Evolutionary conservation across 768 basidiomycete genomes (phyloP).

Genomic region (Boletus eberwhitei): DNA sequence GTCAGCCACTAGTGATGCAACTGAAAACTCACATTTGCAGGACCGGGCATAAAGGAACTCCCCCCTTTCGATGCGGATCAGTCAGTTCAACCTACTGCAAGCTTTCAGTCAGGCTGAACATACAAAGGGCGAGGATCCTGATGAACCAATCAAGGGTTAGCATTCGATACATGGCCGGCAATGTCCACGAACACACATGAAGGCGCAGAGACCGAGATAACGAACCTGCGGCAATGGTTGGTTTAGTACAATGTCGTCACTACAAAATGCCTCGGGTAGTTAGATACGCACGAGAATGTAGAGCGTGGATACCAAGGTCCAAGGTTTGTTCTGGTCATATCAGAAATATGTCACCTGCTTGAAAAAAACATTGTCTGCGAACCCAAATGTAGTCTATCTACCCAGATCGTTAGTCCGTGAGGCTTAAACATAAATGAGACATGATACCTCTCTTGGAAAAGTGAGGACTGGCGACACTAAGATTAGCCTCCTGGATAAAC

Average conservation of each 20-base stretch:
- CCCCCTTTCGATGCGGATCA: background rate
- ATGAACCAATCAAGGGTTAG: background rate
- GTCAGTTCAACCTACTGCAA: background rate
- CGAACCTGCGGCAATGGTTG: background rate
- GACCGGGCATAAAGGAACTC: background rate
- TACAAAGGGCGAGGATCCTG: background rate
- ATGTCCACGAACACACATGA: background rate
- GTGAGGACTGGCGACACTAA: background rate
- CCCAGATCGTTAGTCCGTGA: background rate
- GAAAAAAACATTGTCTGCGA: background rate
- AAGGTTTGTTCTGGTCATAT: background rate
- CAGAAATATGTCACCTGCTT: background rate
- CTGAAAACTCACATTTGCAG: background rate
- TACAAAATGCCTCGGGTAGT: background rate
- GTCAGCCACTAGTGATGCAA: background rate
- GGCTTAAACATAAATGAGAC: background rate
- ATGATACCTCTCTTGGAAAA: conserved; percentile 1
- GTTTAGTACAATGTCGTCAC: background rate
- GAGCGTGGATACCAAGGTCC: background rate
- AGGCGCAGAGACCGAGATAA: background rate
- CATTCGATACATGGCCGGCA: background rate
- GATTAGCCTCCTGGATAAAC: background rate
- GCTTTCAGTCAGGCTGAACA: background rate
- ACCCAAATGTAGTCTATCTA: conserved; percentile 11
- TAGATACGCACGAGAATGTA: background rate